Percentiles rank a stretch among this genome's conserved stretches.
These are phyloP conservation scores for Kodamaea nitidulidarum DNA, from an alignment of 805 yeast species.

Conservation along the genomic window DNA sequence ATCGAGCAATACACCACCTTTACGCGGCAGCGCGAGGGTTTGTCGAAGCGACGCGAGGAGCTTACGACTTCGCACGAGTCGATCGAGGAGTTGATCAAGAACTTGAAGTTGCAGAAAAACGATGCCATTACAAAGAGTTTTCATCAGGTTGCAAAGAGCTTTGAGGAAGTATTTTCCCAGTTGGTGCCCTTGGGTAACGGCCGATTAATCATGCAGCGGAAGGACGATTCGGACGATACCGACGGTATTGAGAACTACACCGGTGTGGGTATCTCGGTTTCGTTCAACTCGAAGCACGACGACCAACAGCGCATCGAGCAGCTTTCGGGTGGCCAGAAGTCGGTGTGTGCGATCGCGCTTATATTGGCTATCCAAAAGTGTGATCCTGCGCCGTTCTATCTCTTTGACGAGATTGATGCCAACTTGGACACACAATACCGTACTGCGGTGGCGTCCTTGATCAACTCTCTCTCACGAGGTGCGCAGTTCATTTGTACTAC, in stretches of 20 bases:
- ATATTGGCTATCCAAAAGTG: slow-evolving; percentile 91
- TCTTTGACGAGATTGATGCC: slow-evolving; percentile 96
- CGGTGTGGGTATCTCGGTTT: slow-evolving; percentile 84
- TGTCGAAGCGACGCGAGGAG: slow-evolving; percentile 62
- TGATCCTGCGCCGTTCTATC: slow-evolving; percentile 95
- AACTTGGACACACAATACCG: slow-evolving; percentile 91
- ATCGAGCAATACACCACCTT: slow-evolving; percentile 76
- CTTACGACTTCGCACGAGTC: slow-evolving; percentile 66
- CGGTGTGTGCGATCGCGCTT: slow-evolving; percentile 92
- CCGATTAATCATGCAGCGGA: slow-evolving; percentile 58
- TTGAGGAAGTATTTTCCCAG: slow-evolving; percentile 68
- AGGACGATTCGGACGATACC: slow-evolving; percentile 16
- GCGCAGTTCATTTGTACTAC: slow-evolving; percentile 97
- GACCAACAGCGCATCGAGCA: slow-evolving; percentile 89
- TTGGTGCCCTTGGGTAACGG: slow-evolving; percentile 86
- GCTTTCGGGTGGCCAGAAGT: slow-evolving; percentile 94
- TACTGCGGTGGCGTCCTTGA: slow-evolving; percentile 75
- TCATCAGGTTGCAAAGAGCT: slow-evolving; percentile 67
- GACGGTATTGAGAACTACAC: slow-evolving; percentile 52
- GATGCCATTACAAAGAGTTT: slow-evolving; percentile 80
- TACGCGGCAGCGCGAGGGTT: slow-evolving; percentile 64
- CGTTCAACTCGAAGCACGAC: slow-evolving; percentile 80
- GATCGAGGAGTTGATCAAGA: slow-evolving; percentile 65
- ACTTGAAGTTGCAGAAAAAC: slow-evolving; percentile 72
- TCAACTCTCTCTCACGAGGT: slow-evolving; percentile 55